Evolutionary conservation across 2,329 filamentous ascomycete genomes (phyloP).

Genomic region (Monosporascus cannonballus): DNA sequence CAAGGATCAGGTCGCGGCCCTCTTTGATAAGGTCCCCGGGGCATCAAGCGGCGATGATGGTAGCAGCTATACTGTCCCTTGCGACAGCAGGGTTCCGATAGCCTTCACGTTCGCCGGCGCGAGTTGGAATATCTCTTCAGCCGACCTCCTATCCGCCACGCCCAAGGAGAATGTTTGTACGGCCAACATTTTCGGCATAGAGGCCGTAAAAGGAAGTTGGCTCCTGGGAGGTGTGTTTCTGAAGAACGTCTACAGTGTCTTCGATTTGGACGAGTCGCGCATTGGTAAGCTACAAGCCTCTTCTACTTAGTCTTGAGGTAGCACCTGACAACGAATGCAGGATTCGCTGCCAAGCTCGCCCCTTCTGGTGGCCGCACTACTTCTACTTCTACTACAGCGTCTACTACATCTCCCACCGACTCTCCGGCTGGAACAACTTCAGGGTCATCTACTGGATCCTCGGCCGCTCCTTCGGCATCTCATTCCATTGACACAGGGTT

Average conservation of each 20-base stretch:
- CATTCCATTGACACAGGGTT: slow-evolving; percentile 1
- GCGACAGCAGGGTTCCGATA: slow-evolving; percentile 55
- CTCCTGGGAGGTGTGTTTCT: slow-evolving; percentile 81
- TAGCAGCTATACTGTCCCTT: slow-evolving; percentile 66
- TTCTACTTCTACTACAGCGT: slow-evolving; percentile 13
- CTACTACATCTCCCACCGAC: slow-evolving; percentile 8
- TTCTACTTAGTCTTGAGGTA: neutral
- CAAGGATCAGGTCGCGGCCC: slow-evolving; percentile 52
- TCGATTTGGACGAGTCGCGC: slow-evolving; percentile 64
- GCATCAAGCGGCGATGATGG: slow-evolving; percentile 49
- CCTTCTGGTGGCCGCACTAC: slow-evolving; percentile 9
- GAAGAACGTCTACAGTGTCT: slow-evolving; percentile 85
- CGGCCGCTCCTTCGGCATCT: slow-evolving; percentile 8
- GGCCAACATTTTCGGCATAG: slow-evolving; percentile 69
- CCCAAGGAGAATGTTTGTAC: slow-evolving; percentile 44
- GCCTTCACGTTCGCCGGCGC: slow-evolving; percentile 63
- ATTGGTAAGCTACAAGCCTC: slow-evolving; percentile 47
- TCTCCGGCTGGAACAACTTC: slow-evolving; percentile 7
- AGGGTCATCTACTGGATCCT: slow-evolving; percentile 4
- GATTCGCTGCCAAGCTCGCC: slow-evolving; percentile 31
- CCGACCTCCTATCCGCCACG: slow-evolving; percentile 61
- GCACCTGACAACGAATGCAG: slow-evolving; percentile 14
- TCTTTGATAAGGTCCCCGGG: slow-evolving; percentile 64
- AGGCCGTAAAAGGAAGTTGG: slow-evolving; percentile 64
- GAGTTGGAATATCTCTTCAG: slow-evolving; percentile 58